Conservation (phyloP, 768 basidiomycete genomes). For the Serpula lacrymans region DNA sequence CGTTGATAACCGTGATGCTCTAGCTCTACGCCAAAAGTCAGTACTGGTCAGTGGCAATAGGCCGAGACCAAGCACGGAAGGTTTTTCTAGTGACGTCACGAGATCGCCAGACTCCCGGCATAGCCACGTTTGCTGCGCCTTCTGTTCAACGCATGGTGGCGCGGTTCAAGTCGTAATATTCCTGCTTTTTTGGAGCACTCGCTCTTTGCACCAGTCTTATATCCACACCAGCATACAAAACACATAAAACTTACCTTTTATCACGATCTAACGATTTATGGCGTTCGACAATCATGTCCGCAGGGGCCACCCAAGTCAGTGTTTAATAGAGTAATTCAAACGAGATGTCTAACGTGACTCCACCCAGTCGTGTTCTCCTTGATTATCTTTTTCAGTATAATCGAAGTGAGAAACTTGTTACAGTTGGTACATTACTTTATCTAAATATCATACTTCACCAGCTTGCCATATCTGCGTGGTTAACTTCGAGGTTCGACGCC, state of each 20-base stretch:
- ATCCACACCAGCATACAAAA: no score
- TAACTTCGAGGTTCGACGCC: constrained; percentile 57
- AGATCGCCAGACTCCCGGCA: constrained; percentile 9
- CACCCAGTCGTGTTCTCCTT: constrained; percentile 52
- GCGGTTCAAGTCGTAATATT: constrained; percentile 8
- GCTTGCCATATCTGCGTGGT: constrained; percentile 73
- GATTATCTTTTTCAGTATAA: constrained; percentile 54
- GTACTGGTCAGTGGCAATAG: no score
- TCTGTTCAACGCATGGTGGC: constrained; percentile 18
- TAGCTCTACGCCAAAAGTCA: no score
- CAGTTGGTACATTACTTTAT: background rate
- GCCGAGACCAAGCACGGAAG: no score
- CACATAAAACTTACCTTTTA: constrained; percentile 10
- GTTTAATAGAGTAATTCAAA: background rate
- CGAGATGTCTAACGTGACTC: constrained; percentile 7
- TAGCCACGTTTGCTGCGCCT: constrained; percentile 18
- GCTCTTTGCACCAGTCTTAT: no score
- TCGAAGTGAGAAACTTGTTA: constrained; percentile 65
- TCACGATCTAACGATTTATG: constrained; percentile 23
- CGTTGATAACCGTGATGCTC: no score
- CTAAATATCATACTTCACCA: constrained; percentile 17
- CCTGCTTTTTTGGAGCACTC: constrained; percentile 13
- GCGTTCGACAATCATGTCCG: constrained; percentile 39
- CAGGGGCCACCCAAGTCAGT: constrained; percentile 56
- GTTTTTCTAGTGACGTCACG: constrained; percentile 19